These are phyloP conservation scores for Chrysanthemum makinoi DNA, from an alignment of 129 eudicot genomes.

Conservation along the genomic window DNA sequence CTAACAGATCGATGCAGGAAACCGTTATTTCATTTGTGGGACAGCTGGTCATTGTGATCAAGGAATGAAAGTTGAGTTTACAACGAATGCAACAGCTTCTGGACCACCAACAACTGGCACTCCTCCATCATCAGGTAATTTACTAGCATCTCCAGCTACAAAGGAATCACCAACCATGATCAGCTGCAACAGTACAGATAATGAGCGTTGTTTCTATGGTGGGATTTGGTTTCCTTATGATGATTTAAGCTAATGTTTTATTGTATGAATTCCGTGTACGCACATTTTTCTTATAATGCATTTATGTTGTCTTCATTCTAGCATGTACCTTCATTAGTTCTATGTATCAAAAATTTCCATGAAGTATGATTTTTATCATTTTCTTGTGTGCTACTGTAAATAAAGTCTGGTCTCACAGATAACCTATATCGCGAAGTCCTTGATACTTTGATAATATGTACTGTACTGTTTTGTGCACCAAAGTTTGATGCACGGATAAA, in stretches of 20 bases:
- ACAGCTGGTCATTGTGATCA: conserved; percentile 56
- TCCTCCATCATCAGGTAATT: conserved; percentile 27
- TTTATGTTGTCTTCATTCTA: neutral
- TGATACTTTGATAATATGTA: no score
- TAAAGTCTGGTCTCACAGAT: no score
- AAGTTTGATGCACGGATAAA: no score
- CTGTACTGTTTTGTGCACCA: no score
- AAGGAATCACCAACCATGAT: conserved; percentile 9
- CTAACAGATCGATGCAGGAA: conserved; percentile 57
- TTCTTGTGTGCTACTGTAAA: no score
- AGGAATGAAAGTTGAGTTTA: conserved; percentile 72
- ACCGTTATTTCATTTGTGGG: conserved; percentile 77
- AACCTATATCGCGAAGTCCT: no score
- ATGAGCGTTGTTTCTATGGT: conserved; percentile 29
- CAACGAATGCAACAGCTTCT: conserved; percentile 41
- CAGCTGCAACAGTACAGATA: conserved; percentile 34
- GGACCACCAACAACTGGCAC: conserved; percentile 35
- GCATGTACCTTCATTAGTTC: no score
- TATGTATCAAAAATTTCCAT: no score
- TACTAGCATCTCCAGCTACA: conserved; percentile 21
- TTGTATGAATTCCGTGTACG: neutral
- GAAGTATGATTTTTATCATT: no score
- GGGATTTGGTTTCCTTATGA: conserved; percentile 37
- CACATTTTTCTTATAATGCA: neutral
- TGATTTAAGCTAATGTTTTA: conserved; percentile 20